These are phyloP conservation scores for Solanum acaule DNA, from an alignment of 257 asterid species.

Conservation along the genomic window DNA sequence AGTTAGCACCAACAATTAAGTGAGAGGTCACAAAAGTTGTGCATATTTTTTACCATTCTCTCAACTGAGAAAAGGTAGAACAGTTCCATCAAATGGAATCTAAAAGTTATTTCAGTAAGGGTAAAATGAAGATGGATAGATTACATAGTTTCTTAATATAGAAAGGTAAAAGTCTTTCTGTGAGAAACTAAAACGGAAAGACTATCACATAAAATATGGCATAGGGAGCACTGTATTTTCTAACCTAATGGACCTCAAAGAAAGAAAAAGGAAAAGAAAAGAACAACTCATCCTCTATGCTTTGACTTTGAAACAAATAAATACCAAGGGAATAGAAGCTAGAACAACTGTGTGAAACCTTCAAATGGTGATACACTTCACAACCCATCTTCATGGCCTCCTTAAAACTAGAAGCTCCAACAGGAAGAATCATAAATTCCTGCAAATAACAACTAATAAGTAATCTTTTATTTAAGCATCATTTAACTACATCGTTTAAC, in stretches of 20 bases:
- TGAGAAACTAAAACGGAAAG: not conserved
- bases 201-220: not conserved
- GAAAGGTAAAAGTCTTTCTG: not conserved
- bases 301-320: not conserved
- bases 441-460: slow-evolving; percentile 10
- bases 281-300: not conserved
- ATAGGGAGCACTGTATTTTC: not conserved
- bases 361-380: slow-evolving; percentile 91
- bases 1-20: not conserved
- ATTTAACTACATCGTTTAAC: not conserved
- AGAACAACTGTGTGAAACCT: slow-evolving; percentile 22
- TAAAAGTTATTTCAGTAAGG: not conserved
- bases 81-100: not conserved
- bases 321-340: not conserved
- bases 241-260: not conserved
- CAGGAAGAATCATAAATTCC: slow-evolving; percentile 98
- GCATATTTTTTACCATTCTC: not conserved
- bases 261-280: not conserved
- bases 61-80: not conserved
- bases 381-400: slow-evolving; percentile 99
- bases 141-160: not conserved
- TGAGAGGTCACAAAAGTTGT: not conserved
- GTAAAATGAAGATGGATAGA: not conserved
- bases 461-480: no score
- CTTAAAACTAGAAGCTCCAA: slow-evolving; percentile 87